Evolutionary conservation across 78 protist species (phyloP).

Genomic region (Cavenderia fasciculata): DNA sequence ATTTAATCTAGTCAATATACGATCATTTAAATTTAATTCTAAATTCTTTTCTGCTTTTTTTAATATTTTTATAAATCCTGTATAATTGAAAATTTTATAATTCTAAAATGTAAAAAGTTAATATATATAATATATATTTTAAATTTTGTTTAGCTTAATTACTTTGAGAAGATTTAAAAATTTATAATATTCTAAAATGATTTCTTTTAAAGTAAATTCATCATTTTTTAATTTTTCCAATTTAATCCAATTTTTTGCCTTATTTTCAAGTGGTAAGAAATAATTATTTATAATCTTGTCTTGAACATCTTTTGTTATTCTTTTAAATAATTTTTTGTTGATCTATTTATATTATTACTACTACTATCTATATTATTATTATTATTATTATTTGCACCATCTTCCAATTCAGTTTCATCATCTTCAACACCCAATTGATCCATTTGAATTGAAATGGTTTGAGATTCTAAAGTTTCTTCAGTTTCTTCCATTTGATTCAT

Average conservation of each 20-base stretch:
- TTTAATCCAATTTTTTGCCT: slow-evolving; percentile 39
- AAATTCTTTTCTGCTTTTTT: slow-evolving; percentile 70
- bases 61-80: slow-evolving; percentile 48
- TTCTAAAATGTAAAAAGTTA: not conserved
- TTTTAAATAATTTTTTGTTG: no score
- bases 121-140: not conserved
- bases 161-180: slow-evolving; percentile 13
- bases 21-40: not conserved
- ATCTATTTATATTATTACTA: no score
- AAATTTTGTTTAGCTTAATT: not conserved
- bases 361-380: not conserved
- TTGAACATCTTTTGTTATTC: no score
- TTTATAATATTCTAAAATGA: slow-evolving; percentile 45
- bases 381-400: not conserved
- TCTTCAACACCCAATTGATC: no score
- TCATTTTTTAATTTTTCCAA: slow-evolving; percentile 35
- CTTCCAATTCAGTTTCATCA: no score
- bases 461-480: no score
- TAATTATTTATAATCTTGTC: no score
- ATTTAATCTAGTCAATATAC: not conserved
- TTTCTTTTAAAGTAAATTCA: slow-evolving; percentile 39
- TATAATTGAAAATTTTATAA: slow-evolving; percentile 55
- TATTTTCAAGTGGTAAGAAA: slow-evolving; percentile 36
- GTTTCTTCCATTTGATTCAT: not conserved
- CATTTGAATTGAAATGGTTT: no score